Percentiles rank a stretch among this genome's conserved stretches.
Evolutionary conservation across 805 yeast genomes (phyloP).

Genomic region (Alloascoidea hylecoeti): DNA sequence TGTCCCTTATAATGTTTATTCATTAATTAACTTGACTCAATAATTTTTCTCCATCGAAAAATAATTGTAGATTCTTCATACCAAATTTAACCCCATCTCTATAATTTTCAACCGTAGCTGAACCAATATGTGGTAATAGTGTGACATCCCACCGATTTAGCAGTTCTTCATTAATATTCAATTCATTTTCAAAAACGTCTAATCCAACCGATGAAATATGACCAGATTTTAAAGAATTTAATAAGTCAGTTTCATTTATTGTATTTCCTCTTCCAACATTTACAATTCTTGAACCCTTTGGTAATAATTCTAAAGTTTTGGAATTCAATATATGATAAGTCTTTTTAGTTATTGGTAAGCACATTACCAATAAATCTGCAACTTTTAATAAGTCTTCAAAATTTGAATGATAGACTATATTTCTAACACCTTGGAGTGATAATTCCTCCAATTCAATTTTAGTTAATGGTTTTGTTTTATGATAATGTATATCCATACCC

Average conservation of each 20-base stretch:
- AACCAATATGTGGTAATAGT: constrained; percentile 60
- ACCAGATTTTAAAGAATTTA: constrained; percentile 44
- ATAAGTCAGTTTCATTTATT: constrained; percentile 51
- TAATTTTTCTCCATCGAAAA: too few species aligned
- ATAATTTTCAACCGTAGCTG: constrained; percentile 28
- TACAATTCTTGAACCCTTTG: constrained; percentile 44
- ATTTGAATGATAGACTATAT: constrained; percentile 27
- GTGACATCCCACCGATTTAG: constrained; percentile 46
- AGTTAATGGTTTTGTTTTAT: constrained; percentile 35
- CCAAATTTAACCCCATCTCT: too few species aligned
- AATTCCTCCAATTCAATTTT: too few species aligned
- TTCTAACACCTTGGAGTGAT: constrained; percentile 26
- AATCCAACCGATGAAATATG: constrained; percentile 52
- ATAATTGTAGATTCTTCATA: too few species aligned
- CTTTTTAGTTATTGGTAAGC: constrained; percentile 49
- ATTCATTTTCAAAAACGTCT: constrained; percentile 62
- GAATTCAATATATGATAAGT: constrained; percentile 42
- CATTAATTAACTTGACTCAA: too few species aligned
- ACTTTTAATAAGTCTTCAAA: constrained; percentile 26
- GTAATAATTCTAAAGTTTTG: constrained; percentile 28
- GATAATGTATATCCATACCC: constrained; percentile 53
- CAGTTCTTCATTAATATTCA: constrained; percentile 33
- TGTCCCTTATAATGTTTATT: too few species aligned
- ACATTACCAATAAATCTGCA: constrained; percentile 46
- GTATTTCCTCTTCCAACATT: constrained; percentile 69